Evolutionary conservation across 306 rosid genomes (phyloP), one percentile per base, ranked within the genome.

Genomic region (Sphenostylis stenocarpa): DNA sequence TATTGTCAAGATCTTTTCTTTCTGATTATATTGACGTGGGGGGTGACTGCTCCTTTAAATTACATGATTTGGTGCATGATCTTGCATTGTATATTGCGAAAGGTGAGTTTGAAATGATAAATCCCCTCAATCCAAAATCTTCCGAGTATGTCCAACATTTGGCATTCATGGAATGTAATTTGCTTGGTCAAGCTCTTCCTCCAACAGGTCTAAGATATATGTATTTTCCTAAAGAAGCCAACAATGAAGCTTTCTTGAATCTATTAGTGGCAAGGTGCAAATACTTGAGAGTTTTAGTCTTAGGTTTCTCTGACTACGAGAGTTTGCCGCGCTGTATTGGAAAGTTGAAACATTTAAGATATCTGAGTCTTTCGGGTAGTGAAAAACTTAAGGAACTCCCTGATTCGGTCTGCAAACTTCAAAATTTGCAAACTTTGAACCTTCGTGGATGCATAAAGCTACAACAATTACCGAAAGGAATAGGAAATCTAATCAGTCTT

Each of bases 41-140:
- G 2, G 0, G 14, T 0, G 0, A 0, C 16, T 6, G 0, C 13
- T 0, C 0, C 0, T 33, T 62, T 62, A n/a, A n/a, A 9, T 7
- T 62, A 33, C 45, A 33, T 7, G 68, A 33, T n/a, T 62, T 62
- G 9, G 45, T 33, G 68, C 4, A 4, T 62, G 45, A 62, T 62
- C 68, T 62, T 31, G 67, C 26, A 8, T 0, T 17, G 15, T 8
- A 33, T 33, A 1, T 33, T 62, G 7, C 6, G 0, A 58, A 60
- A 29, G 26, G 6, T 33, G 15, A 62, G 14, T 33, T 16, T 62
- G 4, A 16, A 62, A 5, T 1, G 2, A 5, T 15, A 6, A 0
- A 20, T 52, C 1, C 20, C 41, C 2, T 0, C 62, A 60, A 3
- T 29, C 11, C 33, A 0, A 26, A 57, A 15, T 29, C 15, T 6